Conservation (phyloP, 139 green algal genomes). For the Coelastrella sp. region DNA sequence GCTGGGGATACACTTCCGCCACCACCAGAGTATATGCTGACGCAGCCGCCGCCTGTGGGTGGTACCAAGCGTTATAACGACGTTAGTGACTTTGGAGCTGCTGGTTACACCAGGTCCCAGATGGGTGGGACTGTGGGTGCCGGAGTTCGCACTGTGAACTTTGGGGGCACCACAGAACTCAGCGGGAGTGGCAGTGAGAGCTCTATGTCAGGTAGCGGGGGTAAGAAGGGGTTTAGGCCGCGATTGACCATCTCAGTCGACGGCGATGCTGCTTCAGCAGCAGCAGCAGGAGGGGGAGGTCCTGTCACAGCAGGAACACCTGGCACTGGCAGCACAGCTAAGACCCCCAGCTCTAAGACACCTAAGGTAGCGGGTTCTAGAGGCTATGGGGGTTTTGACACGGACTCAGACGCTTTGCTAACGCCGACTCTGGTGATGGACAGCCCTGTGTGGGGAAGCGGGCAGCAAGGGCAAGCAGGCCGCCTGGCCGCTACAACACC, state of each 20-base stretch:
- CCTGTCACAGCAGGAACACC: neutral
- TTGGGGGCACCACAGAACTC: neutral
- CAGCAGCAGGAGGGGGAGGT: neutral
- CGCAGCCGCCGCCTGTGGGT: constrained; percentile 3
- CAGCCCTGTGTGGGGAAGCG: neutral
- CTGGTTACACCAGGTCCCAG: neutral
- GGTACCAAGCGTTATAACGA: too few relatives aligned
- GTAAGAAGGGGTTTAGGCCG: neutral
- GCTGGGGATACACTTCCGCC: constrained; percentile 3
- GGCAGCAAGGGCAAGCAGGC: neutral
- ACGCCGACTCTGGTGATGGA: constrained; percentile 30
- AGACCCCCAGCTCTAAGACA: neutral
- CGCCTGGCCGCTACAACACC: neutral
- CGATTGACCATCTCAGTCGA: constrained; percentile 10
- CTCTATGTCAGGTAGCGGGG: neutral
- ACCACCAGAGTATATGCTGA: constrained; percentile 24
- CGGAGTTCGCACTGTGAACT: neutral
- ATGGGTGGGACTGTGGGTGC: neutral
- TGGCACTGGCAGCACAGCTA: neutral
- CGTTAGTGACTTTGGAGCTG: neutral
- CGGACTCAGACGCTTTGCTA: neutral
- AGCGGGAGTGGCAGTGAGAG: neutral
- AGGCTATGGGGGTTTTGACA: neutral
- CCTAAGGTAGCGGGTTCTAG: neutral
- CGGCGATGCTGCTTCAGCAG: neutral